Conservation (phyloP, 2,329 filamentous ascomycete species). For the Pseudocercospora fijiensis region DNA sequence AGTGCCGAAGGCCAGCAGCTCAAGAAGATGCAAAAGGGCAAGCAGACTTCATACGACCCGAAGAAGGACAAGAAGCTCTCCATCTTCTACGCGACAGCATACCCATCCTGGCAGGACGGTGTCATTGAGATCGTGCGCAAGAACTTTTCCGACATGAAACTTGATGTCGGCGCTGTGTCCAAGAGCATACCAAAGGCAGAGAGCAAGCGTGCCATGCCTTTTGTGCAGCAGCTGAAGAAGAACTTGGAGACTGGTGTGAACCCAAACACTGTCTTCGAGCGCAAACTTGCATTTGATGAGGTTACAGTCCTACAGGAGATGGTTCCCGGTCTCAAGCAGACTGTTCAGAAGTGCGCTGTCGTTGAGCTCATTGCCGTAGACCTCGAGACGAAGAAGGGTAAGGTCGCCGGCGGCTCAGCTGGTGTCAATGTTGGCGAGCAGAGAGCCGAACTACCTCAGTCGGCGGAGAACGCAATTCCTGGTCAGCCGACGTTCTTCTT, state of each 20-base stretch:
- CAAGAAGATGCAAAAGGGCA: slow-evolving; percentile 93
- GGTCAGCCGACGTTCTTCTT: slow-evolving; percentile 81
- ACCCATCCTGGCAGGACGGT: slow-evolving; percentile 87
- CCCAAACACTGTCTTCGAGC: slow-evolving; percentile 71
- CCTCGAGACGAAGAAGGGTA: slow-evolving; percentile 66
- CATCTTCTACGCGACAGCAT: slow-evolving; percentile 76
- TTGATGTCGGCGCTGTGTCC: slow-evolving; percentile 79
- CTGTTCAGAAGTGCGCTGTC: slow-evolving; percentile 64
- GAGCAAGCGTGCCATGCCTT: slow-evolving; percentile 98
- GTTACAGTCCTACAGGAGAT: slow-evolving; percentile 72
- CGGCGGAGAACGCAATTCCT: slow-evolving; percentile 74
- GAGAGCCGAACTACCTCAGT: slow-evolving; percentile 55
- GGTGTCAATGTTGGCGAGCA: slow-evolving; percentile 57
- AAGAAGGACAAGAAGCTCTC: slow-evolving; percentile 89
- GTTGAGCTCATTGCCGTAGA: slow-evolving; percentile 72
- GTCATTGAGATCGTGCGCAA: slow-evolving; percentile 78
- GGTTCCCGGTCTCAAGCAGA: slow-evolving; percentile 74
- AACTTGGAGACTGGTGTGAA: slow-evolving; percentile 65
- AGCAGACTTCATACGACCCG: slow-evolving; percentile 79
- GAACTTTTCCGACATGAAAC: slow-evolving; percentile 62
- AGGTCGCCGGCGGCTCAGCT: slow-evolving; percentile 54
- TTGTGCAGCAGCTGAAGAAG: slow-evolving; percentile 83
- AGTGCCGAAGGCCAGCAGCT: slow-evolving; percentile 78
- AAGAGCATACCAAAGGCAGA: slow-evolving; percentile 79
- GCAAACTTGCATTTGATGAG: slow-evolving; percentile 87